These are phyloP conservation scores for Pseudogymnoascus destructans DNA, from an alignment of 2,329 filamentous ascomycete species.

Conservation along the genomic window DNA sequence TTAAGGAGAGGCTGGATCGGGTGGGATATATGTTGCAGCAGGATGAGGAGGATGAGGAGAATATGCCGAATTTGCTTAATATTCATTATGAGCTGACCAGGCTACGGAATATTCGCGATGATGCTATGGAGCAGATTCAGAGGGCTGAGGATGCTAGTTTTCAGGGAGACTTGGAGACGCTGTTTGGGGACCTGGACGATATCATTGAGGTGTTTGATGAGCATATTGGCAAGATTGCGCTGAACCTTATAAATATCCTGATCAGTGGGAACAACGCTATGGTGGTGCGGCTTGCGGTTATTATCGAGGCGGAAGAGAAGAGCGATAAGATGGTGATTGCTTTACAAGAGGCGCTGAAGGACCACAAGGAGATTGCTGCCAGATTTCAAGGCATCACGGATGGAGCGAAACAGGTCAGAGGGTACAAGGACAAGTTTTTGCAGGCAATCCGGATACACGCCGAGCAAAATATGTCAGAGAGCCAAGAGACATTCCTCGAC, in stretches of 20 bases:
- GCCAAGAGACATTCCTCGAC: slow-evolving; percentile 60
- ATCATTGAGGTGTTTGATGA: slow-evolving; percentile 93
- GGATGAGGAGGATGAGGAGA: slow-evolving; percentile 75
- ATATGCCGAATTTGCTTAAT: slow-evolving; percentile 80
- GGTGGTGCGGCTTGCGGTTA: slow-evolving; percentile 79
- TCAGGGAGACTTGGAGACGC: slow-evolving; percentile 74
- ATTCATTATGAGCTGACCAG: slow-evolving; percentile 88
- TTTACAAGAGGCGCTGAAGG: slow-evolving; percentile 84
- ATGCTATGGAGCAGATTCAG: slow-evolving; percentile 92
- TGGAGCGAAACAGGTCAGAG: slow-evolving; percentile 79
- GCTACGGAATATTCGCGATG: slow-evolving; percentile 85
- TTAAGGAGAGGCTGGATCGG: slow-evolving; percentile 61
- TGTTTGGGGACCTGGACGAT: slow-evolving; percentile 75
- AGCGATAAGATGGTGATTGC: slow-evolving; percentile 86
- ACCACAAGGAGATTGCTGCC: slow-evolving; percentile 87
- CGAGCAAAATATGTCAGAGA: slow-evolving; percentile 45
- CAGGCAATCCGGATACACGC: slow-evolving; percentile 52
- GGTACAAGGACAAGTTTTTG: slow-evolving; percentile 94
- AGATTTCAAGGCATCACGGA: slow-evolving; percentile 92
- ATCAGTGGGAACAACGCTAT: slow-evolving; percentile 77
- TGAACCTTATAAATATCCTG: slow-evolving; percentile 80
- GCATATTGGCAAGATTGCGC: slow-evolving; percentile 75
- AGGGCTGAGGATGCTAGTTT: slow-evolving; percentile 59
- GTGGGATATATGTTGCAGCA: slow-evolving; percentile 68
- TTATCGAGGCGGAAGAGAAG: slow-evolving; percentile 93